A percentile compares a stretch with the other conserved stretches of the same genome.
Evolutionary conservation across 352 stramenopile species (phyloP).

Genomic region (Pseudoperonospora humuli): DNA sequence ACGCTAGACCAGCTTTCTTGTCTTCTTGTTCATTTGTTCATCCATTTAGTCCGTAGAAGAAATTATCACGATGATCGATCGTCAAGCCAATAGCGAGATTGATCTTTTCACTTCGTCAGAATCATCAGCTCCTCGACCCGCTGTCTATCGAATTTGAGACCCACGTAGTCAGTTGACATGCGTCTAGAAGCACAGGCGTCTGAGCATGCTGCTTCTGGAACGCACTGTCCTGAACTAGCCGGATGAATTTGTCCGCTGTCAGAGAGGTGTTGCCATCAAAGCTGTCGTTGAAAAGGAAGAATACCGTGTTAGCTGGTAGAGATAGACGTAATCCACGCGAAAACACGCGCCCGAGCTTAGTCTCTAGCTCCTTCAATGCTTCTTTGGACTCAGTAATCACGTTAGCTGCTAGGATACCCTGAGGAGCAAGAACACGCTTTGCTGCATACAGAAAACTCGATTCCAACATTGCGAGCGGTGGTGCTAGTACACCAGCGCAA

Average conservation of each 20-base stretch:
- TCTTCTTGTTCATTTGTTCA: slow-evolving; percentile 20
- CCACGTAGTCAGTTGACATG: slow-evolving; percentile 10
- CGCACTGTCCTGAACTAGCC: slow-evolving; percentile 3
- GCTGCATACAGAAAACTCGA: slow-evolving; percentile 25
- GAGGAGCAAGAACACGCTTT: slow-evolving; percentile 19
- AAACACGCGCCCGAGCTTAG: slow-evolving; percentile 24
- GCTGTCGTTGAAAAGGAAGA: slow-evolving; percentile 32
- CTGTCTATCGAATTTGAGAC: neutral
- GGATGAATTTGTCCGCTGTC: slow-evolving; percentile 5
- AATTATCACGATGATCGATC: no score
- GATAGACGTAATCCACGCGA: slow-evolving; percentile 20
- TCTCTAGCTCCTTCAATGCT: slow-evolving; percentile 23
- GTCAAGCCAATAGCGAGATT: no score
- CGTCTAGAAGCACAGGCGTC: slow-evolving; percentile 18
- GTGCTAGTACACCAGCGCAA: slow-evolving; percentile 30
- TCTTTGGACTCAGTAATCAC: slow-evolving; percentile 41
- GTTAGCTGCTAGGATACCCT: slow-evolving; percentile 46
- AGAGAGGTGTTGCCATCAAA: neutral
- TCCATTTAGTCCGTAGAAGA: no score
- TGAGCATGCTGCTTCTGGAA: slow-evolving; percentile 24
- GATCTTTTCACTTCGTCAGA: neutral
- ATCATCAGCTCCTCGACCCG: neutral
- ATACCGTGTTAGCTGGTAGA: slow-evolving; percentile 31
- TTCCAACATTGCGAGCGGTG: slow-evolving; percentile 35
- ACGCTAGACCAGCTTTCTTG: slow-evolving; percentile 13